Conservation (phyloP, 1,284 basidiomycete genomes). For the Sphaerobolus stellatus region DNA sequence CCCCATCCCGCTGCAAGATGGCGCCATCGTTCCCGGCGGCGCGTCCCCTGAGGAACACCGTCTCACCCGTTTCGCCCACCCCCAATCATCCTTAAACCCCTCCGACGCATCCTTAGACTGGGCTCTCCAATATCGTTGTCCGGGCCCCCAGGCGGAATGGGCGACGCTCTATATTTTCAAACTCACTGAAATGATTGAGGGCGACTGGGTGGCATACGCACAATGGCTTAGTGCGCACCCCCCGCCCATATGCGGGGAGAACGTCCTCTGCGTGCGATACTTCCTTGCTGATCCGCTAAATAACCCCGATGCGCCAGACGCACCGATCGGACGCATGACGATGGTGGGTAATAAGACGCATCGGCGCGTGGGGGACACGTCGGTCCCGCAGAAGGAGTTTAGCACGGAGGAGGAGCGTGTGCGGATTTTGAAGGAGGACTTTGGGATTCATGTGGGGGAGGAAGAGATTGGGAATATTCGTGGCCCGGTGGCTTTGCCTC, state of each 20-base stretch:
- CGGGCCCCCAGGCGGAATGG: slow-evolving; percentile 22
- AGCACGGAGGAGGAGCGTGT: slow-evolving; percentile 7
- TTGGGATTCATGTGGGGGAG: slow-evolving; percentile 5
- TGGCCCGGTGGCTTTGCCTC: neutral
- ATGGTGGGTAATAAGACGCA: neutral
- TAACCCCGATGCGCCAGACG: neutral
- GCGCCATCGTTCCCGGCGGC: slow-evolving; percentile 8
- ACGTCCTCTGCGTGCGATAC: slow-evolving; percentile 25
- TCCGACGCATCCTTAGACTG: slow-evolving; percentile 10
- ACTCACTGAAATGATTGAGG: slow-evolving; percentile 34
- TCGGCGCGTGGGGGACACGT: neutral
- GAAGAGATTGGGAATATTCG: slow-evolving; percentile 5
- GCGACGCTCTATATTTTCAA: slow-evolving; percentile 34
- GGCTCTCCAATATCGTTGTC: slow-evolving; percentile 13
- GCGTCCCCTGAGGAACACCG: slow-evolving; percentile 17
- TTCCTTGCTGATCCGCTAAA: slow-evolving; percentile 17
- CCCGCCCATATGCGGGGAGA: slow-evolving; percentile 28
- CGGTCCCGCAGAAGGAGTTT: slow-evolving; percentile 1
- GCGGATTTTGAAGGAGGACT: slow-evolving; percentile 9
- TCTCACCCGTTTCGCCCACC: slow-evolving; percentile 34
- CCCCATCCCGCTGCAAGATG: slow-evolving; percentile 34
- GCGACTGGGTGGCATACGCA: slow-evolving; percentile 32
- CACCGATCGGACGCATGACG: slow-evolving; percentile 1
- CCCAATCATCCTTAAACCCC: slow-evolving; percentile 16
- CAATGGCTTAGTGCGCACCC: slow-evolving; percentile 28